phyloP scores from a whole-genome alignment of 768 basidiomycete species.

The Mycena polygramma region DNA sequence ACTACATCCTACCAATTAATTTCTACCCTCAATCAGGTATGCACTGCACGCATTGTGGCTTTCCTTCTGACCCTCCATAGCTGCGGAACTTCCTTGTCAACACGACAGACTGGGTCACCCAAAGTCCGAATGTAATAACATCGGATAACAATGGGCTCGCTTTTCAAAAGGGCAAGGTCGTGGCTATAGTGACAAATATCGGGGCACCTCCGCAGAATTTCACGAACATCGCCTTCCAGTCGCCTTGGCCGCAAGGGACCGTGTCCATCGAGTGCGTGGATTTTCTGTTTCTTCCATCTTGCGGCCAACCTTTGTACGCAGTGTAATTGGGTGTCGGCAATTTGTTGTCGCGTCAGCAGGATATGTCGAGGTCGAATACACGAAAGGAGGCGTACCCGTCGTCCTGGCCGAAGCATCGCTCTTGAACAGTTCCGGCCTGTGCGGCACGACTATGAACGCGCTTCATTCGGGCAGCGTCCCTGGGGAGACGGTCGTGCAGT shows the following conservation, averaged over 20 bases:
- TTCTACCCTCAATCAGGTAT: conserved; percentile 70
- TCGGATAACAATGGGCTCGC: conserved; percentile 66
- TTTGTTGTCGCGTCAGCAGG: conserved; percentile 78
- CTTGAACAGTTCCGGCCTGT: conserved; percentile 55
- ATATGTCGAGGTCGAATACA: conserved; percentile 72
- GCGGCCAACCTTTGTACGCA: conserved; percentile 41
- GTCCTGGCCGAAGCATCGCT: conserved; percentile 62
- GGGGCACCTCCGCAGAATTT: conserved; percentile 77
- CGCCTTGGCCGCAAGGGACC: conserved; percentile 62
- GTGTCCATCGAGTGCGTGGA: conserved; percentile 68
- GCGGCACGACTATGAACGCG: conserved; percentile 40
- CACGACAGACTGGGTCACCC: conserved; percentile 68
- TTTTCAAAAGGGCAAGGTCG: conserved; percentile 72
- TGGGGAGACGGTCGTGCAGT: conserved; percentile 11
- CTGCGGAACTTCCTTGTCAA: conserved; percentile 74
- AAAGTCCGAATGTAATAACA: conserved; percentile 65
- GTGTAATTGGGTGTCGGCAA: conserved; percentile 75
- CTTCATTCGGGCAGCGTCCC: conserved; percentile 8
- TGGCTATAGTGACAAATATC: conserved; percentile 77
- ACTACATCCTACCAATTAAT: conserved; percentile 71
- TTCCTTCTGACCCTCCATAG: conserved; percentile 43
- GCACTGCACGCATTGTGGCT: too few relatives aligned
- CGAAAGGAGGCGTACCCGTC: conserved; percentile 70
- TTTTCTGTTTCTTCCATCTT: not conserved
- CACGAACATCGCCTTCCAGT: conserved; percentile 67